Evolutionary conservation across 1,139 yeast genomes (phyloP), one percentile per base, ranked within the genome.

Genomic region (Geotrichum reessii): DNA sequence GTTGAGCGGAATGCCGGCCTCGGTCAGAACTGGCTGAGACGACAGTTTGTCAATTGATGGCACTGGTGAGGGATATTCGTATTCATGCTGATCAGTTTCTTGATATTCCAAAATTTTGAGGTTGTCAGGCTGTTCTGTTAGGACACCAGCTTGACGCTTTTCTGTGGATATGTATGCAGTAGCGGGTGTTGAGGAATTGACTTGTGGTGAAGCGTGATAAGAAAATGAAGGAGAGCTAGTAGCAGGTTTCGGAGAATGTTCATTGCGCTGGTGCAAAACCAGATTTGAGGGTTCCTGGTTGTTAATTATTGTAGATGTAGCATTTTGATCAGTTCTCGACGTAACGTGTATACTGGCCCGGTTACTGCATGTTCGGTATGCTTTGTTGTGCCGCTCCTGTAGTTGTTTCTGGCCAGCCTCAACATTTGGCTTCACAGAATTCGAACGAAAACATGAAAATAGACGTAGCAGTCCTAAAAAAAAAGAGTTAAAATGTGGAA

Each of bases 1-100:
- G 49, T 31, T 51, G 11, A 56, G 48, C 33, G 40, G 57, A 31
- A n/a, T 19, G 22, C 56, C 57, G 8, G 50, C 51, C 21, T 55
- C 61, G 27, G 46, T 50, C 37, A 52, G 28, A 33, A 52, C 54
- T 5, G 37, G 37, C 14, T 31, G 37, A 31, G 37, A 31, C 4
- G 37, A 31, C 33, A 50, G 47, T 7, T 47, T 55, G 22, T 46
- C 47, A 2, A 50, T 22, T 33, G 48, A 51, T 22, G 48, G 52
- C 21, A 47, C 21, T 12, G 55, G 46, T 2, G 48, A 22, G 11
- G 58, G 50, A 27, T 55, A 44, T 37, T 55, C 58, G 47, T 55
- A 55, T 28, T 55, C 55, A 33, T 55, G 58, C 31, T 55, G 58
- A 24, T 55, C 58, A 3, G 51, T n/a, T 40, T 55, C 58, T 40